Evolutionary conservation across 257 asterid species (phyloP).

Genomic region (Nicotiana tabacum): DNA sequence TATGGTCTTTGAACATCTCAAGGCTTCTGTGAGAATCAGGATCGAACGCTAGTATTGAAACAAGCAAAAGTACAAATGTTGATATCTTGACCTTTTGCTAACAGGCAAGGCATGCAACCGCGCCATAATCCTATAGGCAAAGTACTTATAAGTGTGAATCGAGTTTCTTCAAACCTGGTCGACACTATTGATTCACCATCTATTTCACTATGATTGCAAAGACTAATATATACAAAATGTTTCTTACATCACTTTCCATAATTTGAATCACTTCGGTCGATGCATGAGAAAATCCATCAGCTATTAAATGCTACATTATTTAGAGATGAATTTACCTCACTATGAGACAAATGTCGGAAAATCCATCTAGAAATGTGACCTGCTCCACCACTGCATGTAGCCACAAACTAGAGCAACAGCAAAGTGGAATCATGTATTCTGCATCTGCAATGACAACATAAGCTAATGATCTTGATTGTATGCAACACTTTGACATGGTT

Average conservation of each 20-base stretch:
- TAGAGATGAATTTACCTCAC: neutral
- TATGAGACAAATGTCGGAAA: neutral
- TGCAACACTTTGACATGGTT: neutral
- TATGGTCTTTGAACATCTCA: neutral
- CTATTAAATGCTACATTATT: neutral
- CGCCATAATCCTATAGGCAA: neutral
- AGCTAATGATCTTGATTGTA: neutral
- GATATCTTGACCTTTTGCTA: neutral
- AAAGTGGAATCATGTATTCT: neutral
- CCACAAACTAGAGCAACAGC: neutral
- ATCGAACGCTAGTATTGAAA: neutral
- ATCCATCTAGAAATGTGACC: neutral
- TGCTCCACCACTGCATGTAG: neutral
- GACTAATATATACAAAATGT: neutral
- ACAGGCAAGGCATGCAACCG: neutral
- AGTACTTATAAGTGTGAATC: neutral
- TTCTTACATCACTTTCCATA: neutral
- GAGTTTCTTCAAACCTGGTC: neutral
- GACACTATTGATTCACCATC: neutral
- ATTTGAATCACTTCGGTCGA: neutral
- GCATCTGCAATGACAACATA: neutral
- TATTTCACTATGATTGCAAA: neutral
- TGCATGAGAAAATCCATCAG: slow-evolving; percentile 1
- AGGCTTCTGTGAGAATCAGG: neutral
- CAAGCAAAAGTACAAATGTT: neutral